A percentile compares a stretch with the other conserved stretches of the same genome.
These are phyloP conservation scores for Neurospora sp. DNA, from an alignment of 495 filamentous ascomycete genomes.

Conservation along the genomic window DNA sequence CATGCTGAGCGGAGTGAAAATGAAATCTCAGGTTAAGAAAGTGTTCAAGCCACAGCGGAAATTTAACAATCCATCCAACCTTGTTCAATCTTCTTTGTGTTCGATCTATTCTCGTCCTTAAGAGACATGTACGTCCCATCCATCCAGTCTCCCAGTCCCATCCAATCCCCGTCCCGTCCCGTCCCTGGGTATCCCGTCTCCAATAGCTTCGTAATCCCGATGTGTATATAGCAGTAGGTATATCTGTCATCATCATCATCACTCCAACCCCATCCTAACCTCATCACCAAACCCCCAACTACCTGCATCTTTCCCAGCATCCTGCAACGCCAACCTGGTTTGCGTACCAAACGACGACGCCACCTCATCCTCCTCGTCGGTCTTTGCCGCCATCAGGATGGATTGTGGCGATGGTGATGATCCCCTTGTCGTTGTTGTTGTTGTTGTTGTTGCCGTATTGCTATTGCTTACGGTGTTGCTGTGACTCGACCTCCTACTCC, in stretches of 20 bases:
- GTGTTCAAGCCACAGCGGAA: too few relatives aligned
- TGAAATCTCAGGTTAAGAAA: too few relatives aligned
- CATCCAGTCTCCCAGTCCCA: not conserved
- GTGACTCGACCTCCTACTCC: conserved; percentile 14
- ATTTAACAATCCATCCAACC: not conserved
- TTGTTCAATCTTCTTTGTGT: not conserved
- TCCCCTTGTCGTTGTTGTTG: not conserved
- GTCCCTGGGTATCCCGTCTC: not conserved
- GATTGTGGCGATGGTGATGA: not conserved
- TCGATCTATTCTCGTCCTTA: not conserved
- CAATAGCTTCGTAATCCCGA: not conserved
- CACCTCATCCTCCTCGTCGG: conserved; percentile 20
- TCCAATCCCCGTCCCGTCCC: not conserved
- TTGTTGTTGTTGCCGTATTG: not conserved
- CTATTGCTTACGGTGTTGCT: not conserved
- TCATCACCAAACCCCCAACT: conserved; percentile 31
- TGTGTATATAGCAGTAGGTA: not conserved
- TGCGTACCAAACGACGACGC: conserved; percentile 13
- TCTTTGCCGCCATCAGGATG: not conserved
- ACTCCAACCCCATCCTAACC: conserved; percentile 30
- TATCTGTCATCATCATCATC: not conserved
- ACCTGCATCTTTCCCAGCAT: conserved; percentile 16
- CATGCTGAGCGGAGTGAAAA: too few relatives aligned
- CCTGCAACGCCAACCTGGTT: conserved; percentile 20
- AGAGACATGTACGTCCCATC: not conserved